These are phyloP conservation scores for Auricularia sp. DNA, from an alignment of 768 basidiomycete genomes.

Conservation along the genomic window DNA sequence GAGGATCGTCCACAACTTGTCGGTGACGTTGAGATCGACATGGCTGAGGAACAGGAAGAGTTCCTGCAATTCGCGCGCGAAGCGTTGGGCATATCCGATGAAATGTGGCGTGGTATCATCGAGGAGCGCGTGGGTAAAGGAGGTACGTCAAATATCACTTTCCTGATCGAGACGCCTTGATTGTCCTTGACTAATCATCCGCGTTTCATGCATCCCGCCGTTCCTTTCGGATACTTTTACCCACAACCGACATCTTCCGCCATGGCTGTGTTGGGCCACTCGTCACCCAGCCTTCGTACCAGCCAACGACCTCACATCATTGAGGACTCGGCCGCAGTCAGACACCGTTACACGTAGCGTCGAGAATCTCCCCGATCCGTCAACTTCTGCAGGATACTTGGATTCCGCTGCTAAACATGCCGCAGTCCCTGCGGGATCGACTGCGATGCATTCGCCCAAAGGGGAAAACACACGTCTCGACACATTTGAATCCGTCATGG, in stretches of 20 bases:
- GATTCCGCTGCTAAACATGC: neutral
- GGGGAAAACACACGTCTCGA: slow-evolving; percentile 33
- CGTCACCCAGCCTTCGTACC: neutral
- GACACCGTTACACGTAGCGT: neutral
- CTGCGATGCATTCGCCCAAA: neutral
- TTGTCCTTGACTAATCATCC: neutral
- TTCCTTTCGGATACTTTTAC: neutral
- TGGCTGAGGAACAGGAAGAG: slow-evolving; percentile 89
- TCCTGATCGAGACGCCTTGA: slow-evolving; percentile 4
- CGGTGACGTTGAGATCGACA: slow-evolving; percentile 79
- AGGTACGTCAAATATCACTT: slow-evolving; percentile 41
- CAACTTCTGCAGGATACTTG: neutral
- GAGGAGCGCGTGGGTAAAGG: slow-evolving; percentile 68
- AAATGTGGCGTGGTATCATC: slow-evolving; percentile 85
- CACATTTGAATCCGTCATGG: slow-evolving; percentile 95
- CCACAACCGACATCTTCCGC: neutral
- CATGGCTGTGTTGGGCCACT: neutral
- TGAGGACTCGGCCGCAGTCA: neutral
- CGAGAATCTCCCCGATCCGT: neutral
- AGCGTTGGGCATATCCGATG: slow-evolving; percentile 76
- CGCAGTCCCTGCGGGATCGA: neutral
- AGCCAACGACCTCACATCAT: neutral
- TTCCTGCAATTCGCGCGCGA: slow-evolving; percentile 93
- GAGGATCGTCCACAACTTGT: slow-evolving; percentile 78
- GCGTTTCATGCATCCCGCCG: neutral